phyloP scores from a whole-genome alignment of 1,284 basidiomycete genomes.

The Leucoagaricus sp. region DNA sequence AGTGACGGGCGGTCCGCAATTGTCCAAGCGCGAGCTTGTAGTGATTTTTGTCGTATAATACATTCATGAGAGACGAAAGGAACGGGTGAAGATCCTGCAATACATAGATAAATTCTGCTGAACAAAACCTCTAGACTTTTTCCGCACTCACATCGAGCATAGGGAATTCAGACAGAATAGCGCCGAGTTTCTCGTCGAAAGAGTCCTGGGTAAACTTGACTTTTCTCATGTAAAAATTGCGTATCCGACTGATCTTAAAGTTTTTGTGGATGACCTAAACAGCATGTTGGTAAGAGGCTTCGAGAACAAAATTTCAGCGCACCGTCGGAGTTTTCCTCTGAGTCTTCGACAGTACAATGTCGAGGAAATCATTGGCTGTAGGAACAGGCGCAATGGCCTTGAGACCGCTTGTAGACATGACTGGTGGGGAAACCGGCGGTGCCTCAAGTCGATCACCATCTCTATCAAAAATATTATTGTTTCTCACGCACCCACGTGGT shows the following conservation, averaged over 20 bases:
- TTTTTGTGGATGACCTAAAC: slow-evolving; percentile 92
- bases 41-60: slow-evolving; percentile 98
- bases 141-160: slow-evolving; percentile 81
- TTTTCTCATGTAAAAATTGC: slow-evolving; percentile 98
- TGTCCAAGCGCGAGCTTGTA: slow-evolving; percentile 97
- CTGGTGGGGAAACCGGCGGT: slow-evolving; percentile 8
- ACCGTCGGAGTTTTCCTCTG: slow-evolving; percentile 98
- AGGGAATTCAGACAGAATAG: slow-evolving; percentile 95
- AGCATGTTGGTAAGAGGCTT: not conserved
- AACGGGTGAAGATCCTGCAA: slow-evolving; percentile 95
- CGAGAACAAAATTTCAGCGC: slow-evolving; percentile 21
- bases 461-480: slow-evolving; percentile 10
- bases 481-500: slow-evolving; percentile 4
- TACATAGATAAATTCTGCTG: slow-evolving; percentile 12
- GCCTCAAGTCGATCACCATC: not conserved
- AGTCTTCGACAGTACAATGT: slow-evolving; percentile 93
- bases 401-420: slow-evolving; percentile 85
- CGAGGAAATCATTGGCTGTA: slow-evolving; percentile 92
- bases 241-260: slow-evolving; percentile 97
- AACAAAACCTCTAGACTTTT: not conserved
- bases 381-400: slow-evolving; percentile 98
- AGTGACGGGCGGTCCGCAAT: slow-evolving; percentile 88
- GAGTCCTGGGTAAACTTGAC: slow-evolving; percentile 99
- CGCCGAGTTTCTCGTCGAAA: slow-evolving; percentile 95
- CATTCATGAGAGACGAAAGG: slow-evolving; percentile 91